phyloP scores from a whole-genome alignment of 495 filamentous ascomycete genomes.

The Clohesyomyces aquaticus region DNA sequence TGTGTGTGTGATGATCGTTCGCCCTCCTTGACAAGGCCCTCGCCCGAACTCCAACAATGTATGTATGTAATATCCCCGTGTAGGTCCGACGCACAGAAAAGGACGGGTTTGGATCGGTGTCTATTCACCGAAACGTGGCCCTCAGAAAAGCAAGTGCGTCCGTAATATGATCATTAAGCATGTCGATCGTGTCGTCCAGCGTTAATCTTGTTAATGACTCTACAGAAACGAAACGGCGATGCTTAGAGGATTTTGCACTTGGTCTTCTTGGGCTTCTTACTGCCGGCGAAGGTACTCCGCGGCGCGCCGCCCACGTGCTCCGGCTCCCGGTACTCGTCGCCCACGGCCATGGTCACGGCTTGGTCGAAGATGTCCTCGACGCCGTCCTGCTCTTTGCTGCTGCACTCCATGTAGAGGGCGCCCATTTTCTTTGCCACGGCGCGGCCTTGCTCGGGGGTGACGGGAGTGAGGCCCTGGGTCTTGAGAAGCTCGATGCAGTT shows the following conservation, averaged over 20 bases:
- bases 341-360: slow-evolving; percentile 85
- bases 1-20: background rate
- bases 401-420: slow-evolving; percentile 95
- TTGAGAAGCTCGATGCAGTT: slow-evolving; percentile 97
- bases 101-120: too few relatives aligned
- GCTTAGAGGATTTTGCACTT: slow-evolving; percentile 71
- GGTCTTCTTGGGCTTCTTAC: slow-evolving; percentile 67
- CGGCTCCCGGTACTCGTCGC: slow-evolving; percentile 61
- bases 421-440: slow-evolving; percentile 90
- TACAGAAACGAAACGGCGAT: slow-evolving; percentile 25
- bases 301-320: slow-evolving; percentile 43
- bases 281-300: slow-evolving; percentile 21
- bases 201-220: slow-evolving; percentile 36
- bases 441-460: slow-evolving; percentile 85
- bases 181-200: slow-evolving; percentile 40
- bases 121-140: slow-evolving; percentile 26
- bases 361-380: slow-evolving; percentile 93
- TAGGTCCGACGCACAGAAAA: too few relatives aligned
- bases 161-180: slow-evolving; percentile 38
- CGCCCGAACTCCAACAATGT: background rate
- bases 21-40: slow-evolving; percentile 14
- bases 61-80: slow-evolving; percentile 21
- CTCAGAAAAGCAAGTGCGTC: slow-evolving; percentile 20
- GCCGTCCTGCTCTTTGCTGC: slow-evolving; percentile 92
- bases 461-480: slow-evolving; percentile 93